Conservation (phyloP, 2,329 filamentous ascomycete genomes). For the Sporothrix inflata region DNA sequence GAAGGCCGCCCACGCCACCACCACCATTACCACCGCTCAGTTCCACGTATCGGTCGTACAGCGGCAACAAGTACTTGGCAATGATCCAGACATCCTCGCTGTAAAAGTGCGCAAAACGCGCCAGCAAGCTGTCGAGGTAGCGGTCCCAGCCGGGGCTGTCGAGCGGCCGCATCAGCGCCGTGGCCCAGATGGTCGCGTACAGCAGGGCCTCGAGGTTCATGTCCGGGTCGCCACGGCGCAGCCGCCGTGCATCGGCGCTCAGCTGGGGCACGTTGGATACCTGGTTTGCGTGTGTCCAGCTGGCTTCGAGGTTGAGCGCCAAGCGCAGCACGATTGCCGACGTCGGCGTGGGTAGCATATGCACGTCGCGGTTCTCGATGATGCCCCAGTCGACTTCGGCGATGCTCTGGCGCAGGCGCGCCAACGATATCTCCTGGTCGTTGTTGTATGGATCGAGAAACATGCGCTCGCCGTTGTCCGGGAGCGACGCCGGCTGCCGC, state of each 20-base stretch:
- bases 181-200: conserved; percentile 76
- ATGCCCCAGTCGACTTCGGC: conserved; percentile 51
- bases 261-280: conserved; percentile 30
- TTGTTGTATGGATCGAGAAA: conserved; percentile 82
- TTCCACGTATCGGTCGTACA: conserved; percentile 55
- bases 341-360: conserved; percentile 66
- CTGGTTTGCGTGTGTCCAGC: conserved; percentile 54
- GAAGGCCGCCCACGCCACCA: conserved; percentile 37
- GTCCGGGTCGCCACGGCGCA: conserved; percentile 56
- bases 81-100: conserved; percentile 74
- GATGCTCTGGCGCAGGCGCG: conserved; percentile 63
- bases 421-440: conserved; percentile 65
- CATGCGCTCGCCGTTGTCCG: conserved; percentile 57
- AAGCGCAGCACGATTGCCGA: conserved; percentile 74
- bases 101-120: conserved; percentile 66
- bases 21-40: conserved; percentile 54
- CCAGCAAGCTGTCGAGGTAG: conserved; percentile 66
- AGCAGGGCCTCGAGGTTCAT: conserved; percentile 61
- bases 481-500: neutral
- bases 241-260: conserved; percentile 32
- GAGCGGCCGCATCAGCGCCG: conserved; percentile 57
- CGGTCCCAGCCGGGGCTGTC: conserved; percentile 59
- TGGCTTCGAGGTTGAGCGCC: conserved; percentile 78
- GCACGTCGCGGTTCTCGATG: conserved; percentile 45
- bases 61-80: conserved; percentile 66